Evolutionary conservation across 345 rosid species (phyloP).

Genomic region (Linum tenue): DNA sequence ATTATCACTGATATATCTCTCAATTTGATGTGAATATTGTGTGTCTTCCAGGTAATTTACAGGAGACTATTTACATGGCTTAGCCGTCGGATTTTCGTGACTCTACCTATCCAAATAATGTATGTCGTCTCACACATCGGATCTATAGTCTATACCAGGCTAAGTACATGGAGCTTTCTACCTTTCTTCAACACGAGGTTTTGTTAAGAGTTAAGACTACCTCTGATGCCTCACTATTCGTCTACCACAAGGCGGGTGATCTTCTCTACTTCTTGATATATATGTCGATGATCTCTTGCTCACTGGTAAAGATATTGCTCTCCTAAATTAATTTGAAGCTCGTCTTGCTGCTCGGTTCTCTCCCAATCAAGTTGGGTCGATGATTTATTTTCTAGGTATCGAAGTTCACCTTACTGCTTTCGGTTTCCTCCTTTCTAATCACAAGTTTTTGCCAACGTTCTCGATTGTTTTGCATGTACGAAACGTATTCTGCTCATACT

Average conservation of each 20-base stretch:
- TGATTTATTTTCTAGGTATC: neutral
- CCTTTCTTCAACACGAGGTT: neutral
- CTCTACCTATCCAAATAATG: neutral
- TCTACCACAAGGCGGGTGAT: too few species aligned
- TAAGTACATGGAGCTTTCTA: neutral
- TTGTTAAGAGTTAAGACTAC: too few species aligned
- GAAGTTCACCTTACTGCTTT: neutral
- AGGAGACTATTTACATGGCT: neutral
- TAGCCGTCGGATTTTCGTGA: neutral
- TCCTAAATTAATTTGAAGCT: neutral
- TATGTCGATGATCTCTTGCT: neutral
- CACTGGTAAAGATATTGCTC: too few species aligned
- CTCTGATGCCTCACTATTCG: too few species aligned
- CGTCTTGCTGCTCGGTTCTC: neutral
- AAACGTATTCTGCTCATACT: too few species aligned
- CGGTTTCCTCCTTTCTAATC: neutral
- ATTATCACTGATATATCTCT: neutral
- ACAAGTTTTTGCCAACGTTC: neutral
- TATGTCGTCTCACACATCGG: neutral
- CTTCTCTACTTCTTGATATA: too few species aligned
- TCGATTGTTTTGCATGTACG: neutral
- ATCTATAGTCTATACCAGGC: conserved; percentile 3
- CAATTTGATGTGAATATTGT: neutral
- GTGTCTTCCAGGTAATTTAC: neutral
- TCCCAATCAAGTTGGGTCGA: too few species aligned